Conservation (phyloP, 1,139 yeast genomes). For the Debaryomyces udenii region DNA sequence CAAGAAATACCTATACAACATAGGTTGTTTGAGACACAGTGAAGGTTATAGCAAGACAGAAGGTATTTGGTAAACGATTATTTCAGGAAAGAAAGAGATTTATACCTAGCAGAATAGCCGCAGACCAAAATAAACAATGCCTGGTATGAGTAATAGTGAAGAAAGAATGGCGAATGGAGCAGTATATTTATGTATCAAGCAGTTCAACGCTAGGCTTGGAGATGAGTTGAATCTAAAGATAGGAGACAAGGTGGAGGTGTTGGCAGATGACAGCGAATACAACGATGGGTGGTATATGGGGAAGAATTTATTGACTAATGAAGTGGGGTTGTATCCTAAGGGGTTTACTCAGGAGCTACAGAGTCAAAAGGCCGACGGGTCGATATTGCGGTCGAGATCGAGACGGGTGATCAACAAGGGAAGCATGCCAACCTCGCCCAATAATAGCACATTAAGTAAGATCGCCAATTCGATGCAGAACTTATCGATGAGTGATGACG, state of each 20-base stretch:
- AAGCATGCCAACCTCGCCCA: constrained; percentile 14
- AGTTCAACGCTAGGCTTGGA: constrained; percentile 81
- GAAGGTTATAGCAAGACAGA: not conserved
- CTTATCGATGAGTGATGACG: constrained; percentile 10
- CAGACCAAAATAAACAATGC: constrained; percentile 1
- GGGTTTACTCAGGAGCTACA: constrained; percentile 65
- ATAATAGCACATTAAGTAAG: constrained; percentile 18
- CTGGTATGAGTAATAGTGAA: constrained; percentile 1
- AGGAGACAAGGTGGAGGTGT: constrained; percentile 86
- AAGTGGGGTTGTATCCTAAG: constrained; percentile 88
- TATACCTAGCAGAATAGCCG: not conserved
- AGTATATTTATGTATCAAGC: constrained; percentile 68
- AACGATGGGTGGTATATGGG: constrained; percentile 99
- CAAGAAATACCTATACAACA: no score
- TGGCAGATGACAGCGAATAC: constrained; percentile 90
- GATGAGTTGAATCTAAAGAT: constrained; percentile 81
- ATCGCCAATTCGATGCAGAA: constrained; percentile 24
- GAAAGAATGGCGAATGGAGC: constrained; percentile 18
- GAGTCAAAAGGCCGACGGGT: constrained; percentile 22
- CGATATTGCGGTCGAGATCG: constrained; percentile 59
- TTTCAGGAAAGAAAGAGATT: not conserved
- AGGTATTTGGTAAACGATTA: not conserved
- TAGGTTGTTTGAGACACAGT: not conserved
- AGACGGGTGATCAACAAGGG: constrained; percentile 47
- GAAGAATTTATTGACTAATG: constrained; percentile 66